Conservation (phyloP, 1,139 yeast genomes). For the Protomyces inouyei region DNA sequence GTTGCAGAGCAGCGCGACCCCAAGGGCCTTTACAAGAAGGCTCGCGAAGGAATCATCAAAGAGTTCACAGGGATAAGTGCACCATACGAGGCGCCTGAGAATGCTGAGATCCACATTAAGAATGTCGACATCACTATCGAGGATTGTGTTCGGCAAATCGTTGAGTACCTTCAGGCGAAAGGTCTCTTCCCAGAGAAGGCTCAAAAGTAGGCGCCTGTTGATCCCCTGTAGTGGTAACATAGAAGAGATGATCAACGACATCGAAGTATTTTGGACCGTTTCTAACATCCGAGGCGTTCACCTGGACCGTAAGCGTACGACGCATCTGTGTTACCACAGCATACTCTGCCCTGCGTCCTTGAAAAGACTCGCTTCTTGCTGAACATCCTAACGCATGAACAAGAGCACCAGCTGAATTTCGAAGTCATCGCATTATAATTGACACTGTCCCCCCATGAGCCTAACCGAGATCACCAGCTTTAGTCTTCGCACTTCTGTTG, state of each 20-base stretch:
- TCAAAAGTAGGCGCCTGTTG: background rate
- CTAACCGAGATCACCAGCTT: background rate
- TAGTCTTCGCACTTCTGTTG: background rate
- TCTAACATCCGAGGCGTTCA: too few relatives aligned
- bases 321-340: too few relatives aligned
- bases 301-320: too few relatives aligned
- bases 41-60: conserved; percentile 79
- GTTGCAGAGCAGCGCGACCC: conserved; percentile 97
- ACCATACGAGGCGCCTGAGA: conserved; percentile 87
- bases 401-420: too few relatives aligned
- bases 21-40: conserved; percentile 92
- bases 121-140: conserved; percentile 70
- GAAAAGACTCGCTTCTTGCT: too few relatives aligned
- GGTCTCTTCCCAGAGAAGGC: conserved; percentile 16
- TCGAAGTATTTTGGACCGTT: too few relatives aligned
- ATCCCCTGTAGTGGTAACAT: too few relatives aligned
- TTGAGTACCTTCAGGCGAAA: conserved; percentile 59
- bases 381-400: too few relatives aligned
- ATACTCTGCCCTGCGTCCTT: too few relatives aligned
- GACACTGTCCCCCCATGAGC: background rate
- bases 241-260: too few relatives aligned
- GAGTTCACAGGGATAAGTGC: conserved; percentile 95
- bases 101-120: conserved; percentile 74
- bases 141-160: conserved; percentile 70
- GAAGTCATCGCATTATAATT: too few relatives aligned